These are phyloP conservation scores for Aspergillus transmontanensis DNA, from an alignment of 2,329 filamentous ascomycete species.

Conservation along the genomic window DNA sequence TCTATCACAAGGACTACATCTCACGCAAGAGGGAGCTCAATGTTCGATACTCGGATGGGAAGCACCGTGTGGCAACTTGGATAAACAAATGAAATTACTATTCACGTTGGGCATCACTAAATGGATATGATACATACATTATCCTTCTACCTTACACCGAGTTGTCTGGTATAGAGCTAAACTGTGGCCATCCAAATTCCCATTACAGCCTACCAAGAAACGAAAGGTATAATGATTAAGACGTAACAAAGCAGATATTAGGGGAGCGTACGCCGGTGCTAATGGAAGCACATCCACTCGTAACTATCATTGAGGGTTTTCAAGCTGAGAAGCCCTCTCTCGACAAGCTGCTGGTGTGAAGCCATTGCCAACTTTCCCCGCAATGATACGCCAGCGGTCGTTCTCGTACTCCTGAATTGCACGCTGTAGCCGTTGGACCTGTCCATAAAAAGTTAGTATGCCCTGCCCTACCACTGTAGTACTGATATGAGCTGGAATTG, in stretches of 20 bases:
- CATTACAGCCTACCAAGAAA: conserved; percentile 1
- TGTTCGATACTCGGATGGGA: no score
- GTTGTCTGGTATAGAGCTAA: conserved; percentile 1
- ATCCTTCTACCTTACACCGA: conserved; percentile 5
- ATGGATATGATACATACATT: conserved; percentile 3
- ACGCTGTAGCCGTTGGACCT: conserved; percentile 43
- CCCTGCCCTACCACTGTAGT: not conserved
- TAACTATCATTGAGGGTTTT: conserved; percentile 11
- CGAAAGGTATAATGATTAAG: not conserved
- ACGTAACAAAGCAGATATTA: not conserved
- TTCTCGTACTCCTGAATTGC: conserved; percentile 46
- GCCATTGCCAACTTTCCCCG: conserved; percentile 85
- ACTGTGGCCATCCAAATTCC: conserved; percentile 2
- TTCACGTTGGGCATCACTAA: not conserved
- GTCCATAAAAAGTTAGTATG: conserved; percentile 13
- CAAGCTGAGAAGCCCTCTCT: conserved; percentile 65
- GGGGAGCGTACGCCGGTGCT: not conserved
- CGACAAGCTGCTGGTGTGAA: conserved; percentile 86
- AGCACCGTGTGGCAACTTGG: no score
- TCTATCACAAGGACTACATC: not conserved
- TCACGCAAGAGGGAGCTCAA: not conserved
- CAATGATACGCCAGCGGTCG: conserved; percentile 90
- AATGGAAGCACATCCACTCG: conserved; percentile 8
- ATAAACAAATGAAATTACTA: not conserved
- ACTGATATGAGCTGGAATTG: conserved; percentile 1